Conservation (phyloP, 768 basidiomycete genomes). For the Pulveroboletus sp. region DNA sequence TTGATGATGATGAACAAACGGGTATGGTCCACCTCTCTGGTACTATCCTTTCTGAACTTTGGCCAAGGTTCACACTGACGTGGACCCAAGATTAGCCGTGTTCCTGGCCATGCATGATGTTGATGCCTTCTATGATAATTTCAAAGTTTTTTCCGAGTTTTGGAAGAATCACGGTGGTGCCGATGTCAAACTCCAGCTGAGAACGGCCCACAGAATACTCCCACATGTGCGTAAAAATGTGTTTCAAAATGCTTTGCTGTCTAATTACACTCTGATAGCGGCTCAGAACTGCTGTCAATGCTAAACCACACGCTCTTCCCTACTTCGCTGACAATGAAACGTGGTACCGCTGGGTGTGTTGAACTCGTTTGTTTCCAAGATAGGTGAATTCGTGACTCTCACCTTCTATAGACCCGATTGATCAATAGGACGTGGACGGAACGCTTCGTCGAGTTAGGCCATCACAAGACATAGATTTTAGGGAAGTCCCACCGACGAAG, state of each 20-base stretch:
- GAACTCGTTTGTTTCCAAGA: background rate
- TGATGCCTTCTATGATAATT: constrained; percentile 35
- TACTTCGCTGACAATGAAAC: constrained; percentile 31
- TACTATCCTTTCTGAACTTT: background rate
- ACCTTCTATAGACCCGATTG: constrained; percentile 13
- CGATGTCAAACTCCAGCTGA: constrained; percentile 19
- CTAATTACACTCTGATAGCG: constrained; percentile 28
- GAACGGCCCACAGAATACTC: constrained; percentile 32
- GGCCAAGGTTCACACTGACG: constrained; percentile 7
- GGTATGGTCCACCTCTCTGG: constrained; percentile 2
- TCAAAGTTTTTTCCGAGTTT: constrained; percentile 33
- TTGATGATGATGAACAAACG: constrained; percentile 14
- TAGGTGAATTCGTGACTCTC: background rate
- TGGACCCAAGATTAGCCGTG: background rate
- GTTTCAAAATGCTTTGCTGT: no score
- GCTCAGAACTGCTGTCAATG: constrained; percentile 26
- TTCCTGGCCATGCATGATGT: constrained; percentile 11
- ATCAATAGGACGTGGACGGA: constrained; percentile 24
- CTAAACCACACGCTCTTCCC: constrained; percentile 28
- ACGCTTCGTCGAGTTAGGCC: constrained; percentile 24
- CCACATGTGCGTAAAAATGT: constrained; percentile 43
- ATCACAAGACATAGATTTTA: constrained; percentile 4
- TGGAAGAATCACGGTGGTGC: constrained; percentile 29
- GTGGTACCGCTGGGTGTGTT: constrained; percentile 33
- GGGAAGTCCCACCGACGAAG: no score